Percentiles rank a stretch among this genome's conserved stretches.
These are phyloP conservation scores for Arthrobotrys musiformis DNA, from an alignment of 2,329 filamentous ascomycete genomes.

Conservation along the genomic window DNA sequence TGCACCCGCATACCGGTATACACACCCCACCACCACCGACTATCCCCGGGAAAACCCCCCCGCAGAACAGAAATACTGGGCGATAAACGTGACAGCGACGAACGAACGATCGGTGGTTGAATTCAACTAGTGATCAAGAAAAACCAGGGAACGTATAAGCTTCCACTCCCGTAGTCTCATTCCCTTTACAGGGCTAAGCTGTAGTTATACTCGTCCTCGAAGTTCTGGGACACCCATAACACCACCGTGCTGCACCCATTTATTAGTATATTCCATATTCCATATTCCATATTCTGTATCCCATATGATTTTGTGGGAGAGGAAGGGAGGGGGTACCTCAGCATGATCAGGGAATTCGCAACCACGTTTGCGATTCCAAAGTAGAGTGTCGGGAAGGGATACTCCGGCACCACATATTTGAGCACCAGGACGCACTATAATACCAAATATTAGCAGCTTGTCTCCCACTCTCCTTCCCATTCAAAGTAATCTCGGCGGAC, in stretches of 20 bases:
- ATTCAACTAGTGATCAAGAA: background rate
- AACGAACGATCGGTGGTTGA: background rate
- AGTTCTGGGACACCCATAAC: slow-evolving; percentile 77
- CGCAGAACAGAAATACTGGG: too few relatives aligned
- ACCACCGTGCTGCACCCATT: slow-evolving; percentile 70
- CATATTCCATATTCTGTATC: too few relatives aligned
- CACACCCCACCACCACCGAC: too few relatives aligned
- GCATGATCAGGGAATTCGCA: slow-evolving; percentile 73
- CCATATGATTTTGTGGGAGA: background rate
- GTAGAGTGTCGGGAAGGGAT: slow-evolving; percentile 72
- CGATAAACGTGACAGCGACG: background rate
- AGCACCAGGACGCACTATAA: slow-evolving; percentile 72
- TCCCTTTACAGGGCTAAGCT: slow-evolving; percentile 70
- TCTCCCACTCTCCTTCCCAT: background rate
- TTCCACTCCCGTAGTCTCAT: background rate
- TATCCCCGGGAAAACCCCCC: too few relatives aligned
- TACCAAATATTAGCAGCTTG: slow-evolving; percentile 38
- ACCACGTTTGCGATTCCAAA: slow-evolving; percentile 75
- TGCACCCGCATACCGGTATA: too few relatives aligned
- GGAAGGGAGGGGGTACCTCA: slow-evolving; percentile 66
- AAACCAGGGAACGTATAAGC: background rate
- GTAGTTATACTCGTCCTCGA: slow-evolving; percentile 78
- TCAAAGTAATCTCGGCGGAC: background rate
- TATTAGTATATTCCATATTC: too few relatives aligned
- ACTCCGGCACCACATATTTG: slow-evolving; percentile 73